Evolutionary conservation across 1,284 basidiomycete genomes (phyloP).

Genomic region (Trichosporon faecale): DNA sequence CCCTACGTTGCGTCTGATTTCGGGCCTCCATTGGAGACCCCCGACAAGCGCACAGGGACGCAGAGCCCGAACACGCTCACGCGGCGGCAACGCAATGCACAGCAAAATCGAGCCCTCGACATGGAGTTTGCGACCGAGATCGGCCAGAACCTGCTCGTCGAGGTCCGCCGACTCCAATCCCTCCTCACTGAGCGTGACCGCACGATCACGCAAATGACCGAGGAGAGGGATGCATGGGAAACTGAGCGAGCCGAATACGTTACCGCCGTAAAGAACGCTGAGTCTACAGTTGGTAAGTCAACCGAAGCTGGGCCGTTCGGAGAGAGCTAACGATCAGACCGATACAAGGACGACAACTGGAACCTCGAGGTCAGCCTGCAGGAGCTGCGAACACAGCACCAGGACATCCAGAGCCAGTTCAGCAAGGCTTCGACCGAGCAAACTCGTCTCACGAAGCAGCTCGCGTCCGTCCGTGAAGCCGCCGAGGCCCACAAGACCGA

Average conservation of each 20-base stretch:
- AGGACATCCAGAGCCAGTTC: slow-evolving; percentile 64
- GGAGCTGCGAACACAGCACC: slow-evolving; percentile 71
- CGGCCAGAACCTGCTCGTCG: slow-evolving; percentile 80
- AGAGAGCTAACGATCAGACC: slow-evolving; percentile 52
- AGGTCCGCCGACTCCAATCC: slow-evolving; percentile 81
- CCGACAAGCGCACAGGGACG: slow-evolving; percentile 33
- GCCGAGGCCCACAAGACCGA: slow-evolving; percentile 84
- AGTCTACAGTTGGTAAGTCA: slow-evolving; percentile 68
- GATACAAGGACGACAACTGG: slow-evolving; percentile 98
- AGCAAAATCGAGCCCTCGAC: slow-evolving; percentile 52
- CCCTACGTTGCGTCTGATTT: slow-evolving; percentile 1
- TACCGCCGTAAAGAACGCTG: slow-evolving; percentile 67
- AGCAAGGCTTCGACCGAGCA: slow-evolving; percentile 77
- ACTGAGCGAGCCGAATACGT: slow-evolving; percentile 68
- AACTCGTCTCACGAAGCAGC: slow-evolving; percentile 71
- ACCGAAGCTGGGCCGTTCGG: background rate
- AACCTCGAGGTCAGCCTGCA: slow-evolving; percentile 91
- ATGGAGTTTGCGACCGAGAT: slow-evolving; percentile 93
- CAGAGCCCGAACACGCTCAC: slow-evolving; percentile 36
- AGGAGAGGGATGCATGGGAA: slow-evolving; percentile 75
- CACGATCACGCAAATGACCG: slow-evolving; percentile 76
- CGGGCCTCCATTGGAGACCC: background rate
- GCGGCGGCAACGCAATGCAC: slow-evolving; percentile 51
- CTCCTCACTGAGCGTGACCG: slow-evolving; percentile 84
- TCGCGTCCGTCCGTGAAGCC: slow-evolving; percentile 70